Percentiles rank a stretch among this genome's conserved stretches.
Conservation (phyloP, 1,284 basidiomycete genomes). For the Neolentinus lepideus region DNA sequence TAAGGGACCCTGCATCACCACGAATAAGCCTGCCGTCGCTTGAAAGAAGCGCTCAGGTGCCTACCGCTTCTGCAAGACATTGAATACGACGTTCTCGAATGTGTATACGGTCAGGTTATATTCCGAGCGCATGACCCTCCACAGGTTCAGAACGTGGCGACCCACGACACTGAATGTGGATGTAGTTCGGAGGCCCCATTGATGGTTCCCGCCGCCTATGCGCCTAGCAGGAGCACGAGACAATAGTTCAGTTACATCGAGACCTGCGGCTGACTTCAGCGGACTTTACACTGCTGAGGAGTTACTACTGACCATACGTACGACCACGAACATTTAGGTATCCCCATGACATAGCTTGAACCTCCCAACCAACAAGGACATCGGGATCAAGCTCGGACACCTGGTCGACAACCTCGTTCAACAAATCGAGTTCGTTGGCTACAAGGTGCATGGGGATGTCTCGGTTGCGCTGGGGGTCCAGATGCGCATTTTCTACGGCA, state of each 20-base stretch:
- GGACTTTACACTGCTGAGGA: conserved; percentile 6
- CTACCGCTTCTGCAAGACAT: conserved; percentile 70
- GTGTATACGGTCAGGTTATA: conserved; percentile 77
- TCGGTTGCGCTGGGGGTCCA: conserved; percentile 33
- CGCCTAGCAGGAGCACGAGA: conserved; percentile 53
- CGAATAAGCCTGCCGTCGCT: background rate
- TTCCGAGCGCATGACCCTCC: conserved; percentile 89
- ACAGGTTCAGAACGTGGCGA: conserved; percentile 87
- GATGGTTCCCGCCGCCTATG: conserved; percentile 38
- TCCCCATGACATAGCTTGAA: conserved; percentile 87
- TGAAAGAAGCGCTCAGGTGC: background rate
- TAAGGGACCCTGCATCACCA: conserved; percentile 57
- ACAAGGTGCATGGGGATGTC: conserved; percentile 49
- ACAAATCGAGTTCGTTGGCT: conserved; percentile 72
- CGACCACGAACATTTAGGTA: conserved; percentile 72
- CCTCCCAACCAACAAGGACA: conserved; percentile 88
- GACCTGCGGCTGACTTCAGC: conserved; percentile 33
- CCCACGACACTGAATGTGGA: conserved; percentile 84
- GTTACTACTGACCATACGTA: conserved; percentile 44
- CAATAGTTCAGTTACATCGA: conserved; percentile 61
- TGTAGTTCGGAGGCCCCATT: conserved; percentile 73
- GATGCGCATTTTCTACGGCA: conserved; percentile 36
- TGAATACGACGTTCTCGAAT: conserved; percentile 87
- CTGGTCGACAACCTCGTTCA: conserved; percentile 76
- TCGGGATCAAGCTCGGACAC: conserved; percentile 85